Evolutionary conservation across 345 rosid species (phyloP).

Genomic region (Lepidium aucheri): DNA sequence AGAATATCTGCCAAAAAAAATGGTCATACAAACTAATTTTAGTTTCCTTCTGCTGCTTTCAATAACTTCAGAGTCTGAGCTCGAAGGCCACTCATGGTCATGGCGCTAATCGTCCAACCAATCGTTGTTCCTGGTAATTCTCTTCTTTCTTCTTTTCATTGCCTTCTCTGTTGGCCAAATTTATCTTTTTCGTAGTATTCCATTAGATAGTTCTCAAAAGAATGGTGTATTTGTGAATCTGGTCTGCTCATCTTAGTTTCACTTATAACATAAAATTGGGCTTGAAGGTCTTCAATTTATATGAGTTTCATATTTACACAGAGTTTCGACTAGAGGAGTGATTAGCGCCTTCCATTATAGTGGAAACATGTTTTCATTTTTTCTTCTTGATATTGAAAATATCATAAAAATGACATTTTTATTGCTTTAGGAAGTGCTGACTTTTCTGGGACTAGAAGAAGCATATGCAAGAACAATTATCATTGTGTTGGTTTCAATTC

Average conservation of each 20-base stretch:
- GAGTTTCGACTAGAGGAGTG: neutral
- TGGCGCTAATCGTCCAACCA: constrained; percentile 3
- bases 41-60: neutral
- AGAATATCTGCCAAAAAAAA: neutral
- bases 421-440: constrained; percentile 14
- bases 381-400: neutral
- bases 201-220: neutral
- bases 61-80: neutral
- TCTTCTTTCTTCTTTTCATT: neutral
- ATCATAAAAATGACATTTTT: neutral
- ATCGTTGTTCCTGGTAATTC: constrained; percentile 9
- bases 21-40: neutral
- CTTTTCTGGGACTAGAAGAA: constrained; percentile 9
- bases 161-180: neutral
- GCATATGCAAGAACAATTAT: constrained; percentile 15
- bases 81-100: neutral
- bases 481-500: neutral
- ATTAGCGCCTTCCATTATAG: neutral
- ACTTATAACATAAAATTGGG: neutral
- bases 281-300: neutral
- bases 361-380: neutral
- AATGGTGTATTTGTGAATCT: neutral
- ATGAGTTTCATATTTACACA: neutral
- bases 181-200: neutral
- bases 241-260: neutral